phyloP scores from a whole-genome alignment of 1,139 yeast species.

The Zygosaccharomyces sapae region DNA sequence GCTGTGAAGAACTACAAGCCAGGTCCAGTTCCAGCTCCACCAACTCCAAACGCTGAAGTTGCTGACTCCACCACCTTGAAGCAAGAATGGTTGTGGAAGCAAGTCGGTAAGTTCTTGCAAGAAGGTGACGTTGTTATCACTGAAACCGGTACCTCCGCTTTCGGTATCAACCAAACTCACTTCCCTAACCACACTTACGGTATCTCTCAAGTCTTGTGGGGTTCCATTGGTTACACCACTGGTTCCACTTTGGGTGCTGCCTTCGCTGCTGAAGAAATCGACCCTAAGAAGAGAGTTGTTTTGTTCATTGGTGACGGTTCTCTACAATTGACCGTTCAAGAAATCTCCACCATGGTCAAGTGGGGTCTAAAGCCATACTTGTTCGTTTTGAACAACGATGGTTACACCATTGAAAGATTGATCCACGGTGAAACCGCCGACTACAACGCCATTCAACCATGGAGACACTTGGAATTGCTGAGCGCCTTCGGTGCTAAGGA shows the following conservation, averaged over 20 bases:
- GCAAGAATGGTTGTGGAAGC: constrained; percentile 82
- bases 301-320: constrained; percentile 90
- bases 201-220: constrained; percentile 87
- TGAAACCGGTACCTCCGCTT: constrained; percentile 88
- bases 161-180: constrained; percentile 75
- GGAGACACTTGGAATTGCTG: constrained; percentile 69
- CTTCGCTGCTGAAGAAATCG: constrained; percentile 74
- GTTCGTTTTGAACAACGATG: constrained; percentile 78
- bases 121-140: constrained; percentile 78
- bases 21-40: constrained; percentile 46
- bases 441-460: constrained; percentile 77
- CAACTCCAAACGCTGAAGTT: constrained; percentile 44
- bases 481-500: constrained; percentile 68
- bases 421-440: constrained; percentile 75
- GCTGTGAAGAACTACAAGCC: constrained; percentile 43
- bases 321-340: constrained; percentile 81
- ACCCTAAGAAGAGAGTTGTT: constrained; percentile 66
- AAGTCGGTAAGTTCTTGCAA: constrained; percentile 66
- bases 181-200: constrained; percentile 73
- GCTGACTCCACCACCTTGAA: constrained; percentile 44
- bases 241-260: constrained; percentile 85
- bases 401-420: constrained; percentile 85
- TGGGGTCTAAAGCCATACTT: constrained; percentile 77
- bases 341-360: constrained; percentile 77
- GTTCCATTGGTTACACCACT: constrained; percentile 83